These are phyloP conservation scores for Porpolomopsis calyptriformis DNA, from an alignment of 768 basidiomycete species.

Conservation along the genomic window DNA sequence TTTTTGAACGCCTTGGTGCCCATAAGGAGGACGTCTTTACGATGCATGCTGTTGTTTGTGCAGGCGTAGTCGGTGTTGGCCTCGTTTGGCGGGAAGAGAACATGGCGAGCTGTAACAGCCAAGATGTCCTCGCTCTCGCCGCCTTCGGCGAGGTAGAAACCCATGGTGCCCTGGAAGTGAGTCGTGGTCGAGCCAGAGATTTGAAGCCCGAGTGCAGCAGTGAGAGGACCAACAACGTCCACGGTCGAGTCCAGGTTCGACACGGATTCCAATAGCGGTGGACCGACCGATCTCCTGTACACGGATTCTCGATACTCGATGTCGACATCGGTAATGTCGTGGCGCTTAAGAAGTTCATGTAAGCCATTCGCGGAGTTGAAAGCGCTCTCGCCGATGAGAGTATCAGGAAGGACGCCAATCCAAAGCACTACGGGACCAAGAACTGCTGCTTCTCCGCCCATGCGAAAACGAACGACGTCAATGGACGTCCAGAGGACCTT, in stretches of 20 bases:
- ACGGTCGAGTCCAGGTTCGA: slow-evolving; percentile 17
- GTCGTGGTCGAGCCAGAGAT: slow-evolving; percentile 23
- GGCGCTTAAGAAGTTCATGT: slow-evolving; percentile 22
- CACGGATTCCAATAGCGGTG: slow-evolving; percentile 21
- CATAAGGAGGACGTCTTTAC: slow-evolving; percentile 21
- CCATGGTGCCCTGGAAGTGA: slow-evolving; percentile 23
- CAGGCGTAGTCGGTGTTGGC: slow-evolving; percentile 2
- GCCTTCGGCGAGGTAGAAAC: slow-evolving; percentile 26
- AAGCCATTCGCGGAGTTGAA: slow-evolving; percentile 19
- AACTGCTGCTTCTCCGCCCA: slow-evolving; percentile 10
- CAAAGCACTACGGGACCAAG: slow-evolving; percentile 25
- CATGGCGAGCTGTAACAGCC: slow-evolving; percentile 14
- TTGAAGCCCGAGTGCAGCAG: slow-evolving; percentile 23
- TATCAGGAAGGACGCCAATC: slow-evolving; percentile 21
- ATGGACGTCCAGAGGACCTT: slow-evolving; percentile 24
- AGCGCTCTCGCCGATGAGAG: slow-evolving; percentile 19
- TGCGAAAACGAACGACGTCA: slow-evolving; percentile 24
- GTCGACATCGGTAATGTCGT: slow-evolving; percentile 22
- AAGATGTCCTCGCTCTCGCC: slow-evolving; percentile 19
- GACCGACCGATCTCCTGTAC: slow-evolving; percentile 20
- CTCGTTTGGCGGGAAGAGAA: slow-evolving; percentile 1
- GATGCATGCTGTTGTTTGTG: slow-evolving; percentile 13
- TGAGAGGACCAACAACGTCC: slow-evolving; percentile 21
- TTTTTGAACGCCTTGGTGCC: slow-evolving; percentile 18
- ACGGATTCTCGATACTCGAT: slow-evolving; percentile 24